Conservation (phyloP, 345 rosid genomes). For the Garcia nutans region DNA sequence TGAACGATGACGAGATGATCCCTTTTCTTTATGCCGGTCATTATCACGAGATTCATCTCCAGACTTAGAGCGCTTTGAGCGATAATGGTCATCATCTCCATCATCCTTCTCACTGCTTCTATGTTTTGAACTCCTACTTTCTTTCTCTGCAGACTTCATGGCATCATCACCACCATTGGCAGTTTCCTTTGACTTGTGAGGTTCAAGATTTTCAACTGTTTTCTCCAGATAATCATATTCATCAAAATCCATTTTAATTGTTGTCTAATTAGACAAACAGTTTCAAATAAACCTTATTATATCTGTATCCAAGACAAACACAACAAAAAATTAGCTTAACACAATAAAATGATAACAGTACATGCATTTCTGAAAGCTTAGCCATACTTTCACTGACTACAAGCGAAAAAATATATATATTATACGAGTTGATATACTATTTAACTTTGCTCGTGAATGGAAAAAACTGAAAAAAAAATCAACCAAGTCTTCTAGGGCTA, state of each 20-base stretch:
- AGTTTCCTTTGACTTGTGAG: constrained; percentile 43
- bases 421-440: not conserved
- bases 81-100: constrained; percentile 36
- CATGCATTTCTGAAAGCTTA: not conserved
- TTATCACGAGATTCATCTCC: constrained; percentile 50
- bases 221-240: constrained; percentile 95
- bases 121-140: constrained; percentile 53
- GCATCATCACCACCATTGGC: constrained; percentile 52
- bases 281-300: not conserved
- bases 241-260: constrained; percentile 70
- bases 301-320: constrained; percentile 3
- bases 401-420: too few species aligned
- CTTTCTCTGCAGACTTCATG: constrained; percentile 44
- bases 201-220: constrained; percentile 72
- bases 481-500: too few species aligned
- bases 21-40: constrained; percentile 44
- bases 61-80: constrained; percentile 52
- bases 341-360: not conserved
- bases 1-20: constrained; percentile 48
- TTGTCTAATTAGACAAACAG: constrained; percentile 14
- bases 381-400: not conserved
- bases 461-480: too few species aligned
- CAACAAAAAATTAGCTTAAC: constrained; percentile 8
- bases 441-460: not conserved
- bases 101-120: constrained; percentile 52